Conservation (phyloP, 2,329 filamentous ascomycete genomes). For the Nigrospora sphaerica region DNA sequence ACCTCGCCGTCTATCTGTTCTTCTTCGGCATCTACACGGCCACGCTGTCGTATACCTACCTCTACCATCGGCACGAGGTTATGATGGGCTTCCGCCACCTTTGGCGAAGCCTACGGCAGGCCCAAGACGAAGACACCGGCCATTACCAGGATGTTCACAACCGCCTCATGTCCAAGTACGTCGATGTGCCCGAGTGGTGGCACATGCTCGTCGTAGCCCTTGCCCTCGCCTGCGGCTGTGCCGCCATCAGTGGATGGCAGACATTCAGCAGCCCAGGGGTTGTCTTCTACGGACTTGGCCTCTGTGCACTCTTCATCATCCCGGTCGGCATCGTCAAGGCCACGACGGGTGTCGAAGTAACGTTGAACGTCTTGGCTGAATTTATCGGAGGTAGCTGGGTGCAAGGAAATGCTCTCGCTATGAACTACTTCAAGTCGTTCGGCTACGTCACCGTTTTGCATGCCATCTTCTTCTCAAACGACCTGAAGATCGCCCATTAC, state of each 20-base stretch:
- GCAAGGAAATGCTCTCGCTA: slow-evolving; percentile 41
- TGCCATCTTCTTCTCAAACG: slow-evolving; percentile 30
- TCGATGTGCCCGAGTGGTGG: slow-evolving; percentile 49
- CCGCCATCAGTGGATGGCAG: slow-evolving; percentile 38
- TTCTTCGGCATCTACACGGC: slow-evolving; percentile 50
- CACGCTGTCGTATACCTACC: slow-evolving; percentile 39
- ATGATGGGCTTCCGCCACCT: slow-evolving; percentile 4
- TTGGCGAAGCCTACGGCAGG: not conserved
- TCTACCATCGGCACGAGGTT: slow-evolving; percentile 48
- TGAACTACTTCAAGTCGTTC: slow-evolving; percentile 50
- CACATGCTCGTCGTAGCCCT: slow-evolving; percentile 28
- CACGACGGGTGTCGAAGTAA: slow-evolving; percentile 45
- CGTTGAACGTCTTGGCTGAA: slow-evolving; percentile 44
- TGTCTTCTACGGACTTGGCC: slow-evolving; percentile 42
- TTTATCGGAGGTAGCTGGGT: slow-evolving; percentile 45
- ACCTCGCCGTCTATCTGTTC: slow-evolving; percentile 44
- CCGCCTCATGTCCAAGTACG: slow-evolving; percentile 38
- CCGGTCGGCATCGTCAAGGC: slow-evolving; percentile 45
- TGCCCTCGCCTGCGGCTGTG: slow-evolving; percentile 38
- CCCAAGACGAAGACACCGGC: not conserved
- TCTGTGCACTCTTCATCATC: slow-evolving; percentile 43
- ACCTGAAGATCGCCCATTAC: slow-evolving; percentile 45
- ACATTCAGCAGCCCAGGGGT: slow-evolving; percentile 44
- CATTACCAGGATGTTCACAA: slow-evolving; percentile 34
- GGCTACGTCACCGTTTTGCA: slow-evolving; percentile 33